Percentiles rank a stretch among this genome's conserved stretches.
Conservation (phyloP, 2,329 filamentous ascomycete genomes). For the Aspergillus novoparasiticus region DNA sequence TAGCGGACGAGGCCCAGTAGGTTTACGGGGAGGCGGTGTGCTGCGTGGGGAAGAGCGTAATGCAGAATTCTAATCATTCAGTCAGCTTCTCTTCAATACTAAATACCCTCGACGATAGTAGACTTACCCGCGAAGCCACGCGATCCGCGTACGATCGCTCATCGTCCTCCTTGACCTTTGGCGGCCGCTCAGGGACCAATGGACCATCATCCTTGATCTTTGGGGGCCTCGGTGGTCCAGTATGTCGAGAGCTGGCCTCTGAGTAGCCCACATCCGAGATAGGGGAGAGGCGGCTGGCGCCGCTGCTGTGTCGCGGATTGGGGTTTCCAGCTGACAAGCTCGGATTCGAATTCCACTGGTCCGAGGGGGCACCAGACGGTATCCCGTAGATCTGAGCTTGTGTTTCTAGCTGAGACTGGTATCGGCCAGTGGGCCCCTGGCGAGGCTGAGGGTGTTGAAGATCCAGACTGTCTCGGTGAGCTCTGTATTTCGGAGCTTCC, state of each 20-base stretch:
- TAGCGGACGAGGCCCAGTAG: conserved; percentile 51
- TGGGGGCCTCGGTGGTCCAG: conserved; percentile 53
- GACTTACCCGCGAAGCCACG: conserved; percentile 41
- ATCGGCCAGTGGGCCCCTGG: conserved; percentile 62
- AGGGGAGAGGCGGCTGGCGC: conserved; percentile 46
- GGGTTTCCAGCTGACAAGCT: conserved; percentile 39
- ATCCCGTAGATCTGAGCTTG: conserved; percentile 58
- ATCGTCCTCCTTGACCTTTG: conserved; percentile 41
- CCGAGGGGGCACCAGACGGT: conserved; percentile 32
- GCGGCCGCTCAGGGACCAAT: conserved; percentile 56
- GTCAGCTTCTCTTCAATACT: not conserved
- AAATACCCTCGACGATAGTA: not conserved
- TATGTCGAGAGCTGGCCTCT: conserved; percentile 41
- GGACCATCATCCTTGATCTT: conserved; percentile 61
- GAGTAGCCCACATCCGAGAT: conserved; percentile 52
- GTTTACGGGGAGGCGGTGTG: conserved; percentile 45
- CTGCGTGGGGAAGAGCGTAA: conserved; percentile 38
- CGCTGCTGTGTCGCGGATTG: conserved; percentile 40
- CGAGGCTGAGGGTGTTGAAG: conserved; percentile 67
- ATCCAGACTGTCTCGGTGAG: conserved; percentile 65
- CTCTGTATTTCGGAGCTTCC: conserved; percentile 65
- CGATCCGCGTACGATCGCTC: conserved; percentile 44
- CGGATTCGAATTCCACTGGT: conserved; percentile 49
- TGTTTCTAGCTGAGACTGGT: conserved; percentile 63
- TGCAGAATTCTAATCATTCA: conserved; percentile 29